A percentile compares a stretch with the other conserved stretches of the same genome.
Evolutionary conservation across 2,329 filamentous ascomycete species (phyloP).

Genomic region (Neopestalotiopsis rosae): DNA sequence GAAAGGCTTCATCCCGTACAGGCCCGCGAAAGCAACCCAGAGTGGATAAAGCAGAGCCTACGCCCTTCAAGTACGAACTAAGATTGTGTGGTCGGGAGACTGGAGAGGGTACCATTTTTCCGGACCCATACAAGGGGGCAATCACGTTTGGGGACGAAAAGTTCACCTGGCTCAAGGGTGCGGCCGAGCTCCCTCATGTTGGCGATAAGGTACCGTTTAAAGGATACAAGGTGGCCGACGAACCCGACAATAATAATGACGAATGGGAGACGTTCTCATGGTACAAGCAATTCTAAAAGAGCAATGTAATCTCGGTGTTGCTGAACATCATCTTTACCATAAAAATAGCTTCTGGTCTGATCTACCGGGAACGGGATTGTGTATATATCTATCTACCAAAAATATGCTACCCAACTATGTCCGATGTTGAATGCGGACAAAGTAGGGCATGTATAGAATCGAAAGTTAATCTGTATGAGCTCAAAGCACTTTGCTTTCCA

Average conservation of each 20-base stretch:
- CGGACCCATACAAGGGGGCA: conserved; percentile 27
- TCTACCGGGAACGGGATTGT: not conserved
- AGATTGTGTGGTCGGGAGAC: conserved; percentile 33
- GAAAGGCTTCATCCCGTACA: conserved; percentile 23
- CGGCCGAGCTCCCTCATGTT: not conserved
- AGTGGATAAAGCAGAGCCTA: conserved; percentile 16
- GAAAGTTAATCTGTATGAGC: not conserved
- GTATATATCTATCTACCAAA: not conserved
- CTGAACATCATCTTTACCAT: not conserved
- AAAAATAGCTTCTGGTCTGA: not conserved
- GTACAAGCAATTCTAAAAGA: too few species aligned
- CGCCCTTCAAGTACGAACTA: conserved; percentile 5
- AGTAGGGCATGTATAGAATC: not conserved
- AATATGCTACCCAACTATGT: not conserved
- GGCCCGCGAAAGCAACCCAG: conserved; percentile 24
- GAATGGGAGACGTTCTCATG: not conserved
- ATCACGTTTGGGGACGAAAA: conserved; percentile 33
- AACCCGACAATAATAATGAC: not conserved
- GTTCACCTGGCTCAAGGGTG: conserved; percentile 31
- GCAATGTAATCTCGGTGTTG: too few species aligned
- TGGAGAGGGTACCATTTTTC: conserved; percentile 28
- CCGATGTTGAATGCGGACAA: not conserved
- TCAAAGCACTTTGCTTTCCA: not conserved
- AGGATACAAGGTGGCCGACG: not conserved
- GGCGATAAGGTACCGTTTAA: not conserved